Evolutionary conservation across 2,329 filamentous ascomycete genomes (phyloP).

Genomic region (Neonectria faginata): DNA sequence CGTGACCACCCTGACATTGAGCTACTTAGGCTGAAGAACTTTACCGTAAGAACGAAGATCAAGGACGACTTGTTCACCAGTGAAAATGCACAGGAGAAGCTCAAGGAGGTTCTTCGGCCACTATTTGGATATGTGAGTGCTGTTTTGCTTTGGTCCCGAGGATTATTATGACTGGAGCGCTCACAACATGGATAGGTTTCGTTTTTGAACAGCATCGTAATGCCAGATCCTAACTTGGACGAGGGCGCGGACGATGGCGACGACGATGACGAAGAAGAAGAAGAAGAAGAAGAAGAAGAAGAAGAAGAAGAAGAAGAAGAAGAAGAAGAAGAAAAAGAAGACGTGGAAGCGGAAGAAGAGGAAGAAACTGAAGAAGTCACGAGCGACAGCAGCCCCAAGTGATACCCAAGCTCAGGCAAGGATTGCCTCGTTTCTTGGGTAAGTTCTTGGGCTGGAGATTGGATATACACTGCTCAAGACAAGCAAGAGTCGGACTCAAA

Average conservation of each 20-base stretch:
- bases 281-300: conserved; percentile 25
- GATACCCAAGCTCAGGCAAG: background rate
- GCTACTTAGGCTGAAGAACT: conserved; percentile 83
- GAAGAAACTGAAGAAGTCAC: conserved; percentile 4
- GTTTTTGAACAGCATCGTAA: conserved; percentile 78
- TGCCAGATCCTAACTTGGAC: conserved; percentile 71
- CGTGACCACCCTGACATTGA: conserved; percentile 82
- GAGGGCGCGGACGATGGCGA: conserved; percentile 56
- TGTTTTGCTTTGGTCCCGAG: background rate
- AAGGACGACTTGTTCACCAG: conserved; percentile 73
- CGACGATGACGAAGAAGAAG: conserved; percentile 47
- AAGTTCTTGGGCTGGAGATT: background rate
- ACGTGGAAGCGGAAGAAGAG: conserved; percentile 27
- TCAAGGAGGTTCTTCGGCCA: conserved; percentile 72
- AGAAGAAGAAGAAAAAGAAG: conserved; percentile 43
- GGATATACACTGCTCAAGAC: background rate
- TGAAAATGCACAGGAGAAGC: conserved; percentile 71
- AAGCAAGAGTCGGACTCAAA: background rate
- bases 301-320: conserved; percentile 18
- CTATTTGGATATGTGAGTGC: conserved; percentile 83
- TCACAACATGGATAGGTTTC: conserved; percentile 64
- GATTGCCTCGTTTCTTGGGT: background rate
- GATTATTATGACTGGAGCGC: background rate
- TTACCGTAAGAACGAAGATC: conserved; percentile 76
- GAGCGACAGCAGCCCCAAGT: background rate